These are phyloP conservation scores for Tolypocladium tundrense DNA, from an alignment of 2,329 filamentous ascomycete species.

Conservation along the genomic window DNA sequence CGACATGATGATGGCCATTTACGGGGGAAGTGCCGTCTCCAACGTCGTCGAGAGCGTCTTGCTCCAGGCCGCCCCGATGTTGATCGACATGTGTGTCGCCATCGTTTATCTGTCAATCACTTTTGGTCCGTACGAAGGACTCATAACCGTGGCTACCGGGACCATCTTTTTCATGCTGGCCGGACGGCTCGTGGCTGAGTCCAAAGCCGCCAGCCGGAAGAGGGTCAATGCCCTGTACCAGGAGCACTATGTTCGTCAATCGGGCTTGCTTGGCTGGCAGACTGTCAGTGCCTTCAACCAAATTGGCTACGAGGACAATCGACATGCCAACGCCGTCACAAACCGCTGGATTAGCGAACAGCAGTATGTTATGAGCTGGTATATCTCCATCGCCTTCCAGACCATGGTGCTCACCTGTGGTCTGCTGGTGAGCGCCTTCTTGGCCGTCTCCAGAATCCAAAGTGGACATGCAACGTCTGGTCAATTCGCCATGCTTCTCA, in stretches of 20 bases:
- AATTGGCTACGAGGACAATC: constrained; percentile 42
- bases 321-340: constrained; percentile 40
- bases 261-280: constrained; percentile 48
- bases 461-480: constrained; percentile 50
- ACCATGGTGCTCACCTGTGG: constrained; percentile 58
- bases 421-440: constrained; percentile 51
- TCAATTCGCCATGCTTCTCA: constrained; percentile 60
- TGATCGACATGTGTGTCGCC: constrained; percentile 50
- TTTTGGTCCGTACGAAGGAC: constrained; percentile 51
- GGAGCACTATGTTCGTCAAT: constrained; percentile 44
- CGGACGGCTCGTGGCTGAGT: constrained; percentile 37
- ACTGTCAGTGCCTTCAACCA: constrained; percentile 52
- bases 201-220: constrained; percentile 37
- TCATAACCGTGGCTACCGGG: constrained; percentile 50
- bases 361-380: constrained; percentile 30
- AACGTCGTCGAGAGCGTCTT: constrained; percentile 47
- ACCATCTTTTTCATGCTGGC: constrained; percentile 46
- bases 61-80: constrained; percentile 47
- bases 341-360: constrained; percentile 27
- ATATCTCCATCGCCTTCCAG: constrained; percentile 44
- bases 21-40: constrained; percentile 41
- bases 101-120: constrained; percentile 48
- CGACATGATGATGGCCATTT: constrained; percentile 47
- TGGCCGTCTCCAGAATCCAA: constrained; percentile 56
- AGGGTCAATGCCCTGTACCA: constrained; percentile 43